Evolutionary conservation across 257 asterid species (phyloP).

Genomic region (Solanum chiquidenum): DNA sequence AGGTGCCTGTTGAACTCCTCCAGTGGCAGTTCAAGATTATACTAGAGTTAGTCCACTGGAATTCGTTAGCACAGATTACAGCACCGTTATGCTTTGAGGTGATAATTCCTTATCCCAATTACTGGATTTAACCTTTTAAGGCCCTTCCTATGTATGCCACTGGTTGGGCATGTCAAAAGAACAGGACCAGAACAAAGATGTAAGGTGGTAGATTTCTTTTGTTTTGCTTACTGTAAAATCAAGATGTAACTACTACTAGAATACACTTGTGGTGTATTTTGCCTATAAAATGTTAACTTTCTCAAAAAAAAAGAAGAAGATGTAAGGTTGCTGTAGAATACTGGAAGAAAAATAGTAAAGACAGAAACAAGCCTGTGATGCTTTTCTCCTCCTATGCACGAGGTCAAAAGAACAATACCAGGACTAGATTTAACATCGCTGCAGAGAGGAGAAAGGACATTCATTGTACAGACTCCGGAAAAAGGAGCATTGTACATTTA

Average conservation of each 20-base stretch:
- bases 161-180: not conserved
- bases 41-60: not conserved
- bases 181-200: not conserved
- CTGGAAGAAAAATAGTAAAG: not conserved
- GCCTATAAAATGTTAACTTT: too few species aligned
- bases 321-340: not conserved
- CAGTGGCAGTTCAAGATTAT: not conserved
- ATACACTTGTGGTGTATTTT: too few species aligned
- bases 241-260: too few species aligned
- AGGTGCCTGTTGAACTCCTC: not conserved
- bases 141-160: not conserved
- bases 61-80: not conserved
- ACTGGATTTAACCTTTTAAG: not conserved
- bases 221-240: too few species aligned
- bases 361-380: not conserved
- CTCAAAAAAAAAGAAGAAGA: too few species aligned
- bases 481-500: not conserved
- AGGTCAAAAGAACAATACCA: not conserved
- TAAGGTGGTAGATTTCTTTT: too few species aligned
- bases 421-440: not conserved
- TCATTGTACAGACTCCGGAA: not conserved
- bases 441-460: not conserved
- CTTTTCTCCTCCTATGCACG: not conserved
- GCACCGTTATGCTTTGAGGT: not conserved
- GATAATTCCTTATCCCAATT: not conserved